phyloP scores from a whole-genome alignment of 345 rosid genomes.

The Aegle marmelos region DNA sequence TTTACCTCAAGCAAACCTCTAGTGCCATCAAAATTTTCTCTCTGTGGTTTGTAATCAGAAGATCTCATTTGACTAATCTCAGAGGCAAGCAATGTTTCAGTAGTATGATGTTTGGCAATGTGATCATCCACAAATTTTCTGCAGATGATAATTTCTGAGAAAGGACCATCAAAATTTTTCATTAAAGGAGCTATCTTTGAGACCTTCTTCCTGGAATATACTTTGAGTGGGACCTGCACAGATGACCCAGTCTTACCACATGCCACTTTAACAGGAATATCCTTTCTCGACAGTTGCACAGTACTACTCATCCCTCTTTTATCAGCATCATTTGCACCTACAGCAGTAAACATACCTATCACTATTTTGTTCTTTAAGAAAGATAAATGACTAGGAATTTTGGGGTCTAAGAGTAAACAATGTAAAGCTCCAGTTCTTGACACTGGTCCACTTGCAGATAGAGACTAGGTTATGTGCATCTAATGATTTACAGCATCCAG shows the following conservation, averaged over 20 bases:
- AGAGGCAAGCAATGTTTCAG: conserved; percentile 22
- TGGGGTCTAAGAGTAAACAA: background rate
- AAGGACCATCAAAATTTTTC: conserved; percentile 27
- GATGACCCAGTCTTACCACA: conserved; percentile 20
- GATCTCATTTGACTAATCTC: conserved; percentile 27
- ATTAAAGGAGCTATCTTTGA: conserved; percentile 19
- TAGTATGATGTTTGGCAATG: conserved; percentile 20
- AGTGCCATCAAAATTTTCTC: conserved; percentile 12
- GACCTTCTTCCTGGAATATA: conserved; percentile 52
- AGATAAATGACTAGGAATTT: background rate
- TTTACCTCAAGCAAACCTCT: conserved; percentile 27
- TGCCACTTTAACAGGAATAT: conserved; percentile 11
- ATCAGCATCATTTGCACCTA: conserved; percentile 14
- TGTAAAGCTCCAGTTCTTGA: background rate
- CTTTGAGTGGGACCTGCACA: conserved; percentile 31
- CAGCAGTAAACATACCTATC: conserved; percentile 2
- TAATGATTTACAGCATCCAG: conserved; percentile 6
- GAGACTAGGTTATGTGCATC: background rate
- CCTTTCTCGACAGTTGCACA: conserved; percentile 17
- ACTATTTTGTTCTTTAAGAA: conserved; percentile 2
- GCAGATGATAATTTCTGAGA: conserved; percentile 49
- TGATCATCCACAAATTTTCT: conserved; percentile 28
- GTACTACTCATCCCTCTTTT: conserved; percentile 13
- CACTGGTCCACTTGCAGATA: background rate
- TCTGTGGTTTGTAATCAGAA: conserved; percentile 25